Conservation (phyloP, 257 asterid species). For the Coffea canephora region DNA sequence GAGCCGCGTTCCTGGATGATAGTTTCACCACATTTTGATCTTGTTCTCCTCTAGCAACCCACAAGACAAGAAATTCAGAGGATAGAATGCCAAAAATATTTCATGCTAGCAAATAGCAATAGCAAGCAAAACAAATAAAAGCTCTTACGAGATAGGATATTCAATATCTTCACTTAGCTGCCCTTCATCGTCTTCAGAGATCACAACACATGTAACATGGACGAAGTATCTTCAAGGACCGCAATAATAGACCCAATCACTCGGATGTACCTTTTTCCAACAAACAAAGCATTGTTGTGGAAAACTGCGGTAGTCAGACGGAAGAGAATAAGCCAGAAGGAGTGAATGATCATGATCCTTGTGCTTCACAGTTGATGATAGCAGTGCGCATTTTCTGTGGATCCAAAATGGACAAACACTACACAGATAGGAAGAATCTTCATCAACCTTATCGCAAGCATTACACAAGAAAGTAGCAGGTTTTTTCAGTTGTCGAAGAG, state of each 20-base stretch:
- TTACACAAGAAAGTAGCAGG: too few relatives aligned
- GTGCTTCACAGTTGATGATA: too few relatives aligned
- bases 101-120: too few relatives aligned
- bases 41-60: not conserved
- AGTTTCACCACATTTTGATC: not conserved
- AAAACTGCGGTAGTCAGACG: too few relatives aligned
- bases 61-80: not conserved
- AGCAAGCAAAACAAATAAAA: too few relatives aligned
- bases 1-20: not conserved
- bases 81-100: not conserved
- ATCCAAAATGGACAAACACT: too few relatives aligned
- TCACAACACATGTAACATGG: not conserved
- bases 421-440: too few relatives aligned
- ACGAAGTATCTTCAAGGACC: constrained; percentile 4
- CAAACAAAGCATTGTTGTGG: not conserved
- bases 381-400: too few relatives aligned
- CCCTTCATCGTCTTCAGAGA: not conserved
- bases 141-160: not conserved
- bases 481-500: too few relatives aligned
- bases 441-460: too few relatives aligned
- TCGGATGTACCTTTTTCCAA: accelerated
- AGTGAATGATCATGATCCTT: too few relatives aligned
- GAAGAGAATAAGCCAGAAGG: too few relatives aligned
- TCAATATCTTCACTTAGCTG: not conserved
- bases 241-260: not conserved